These are phyloP conservation scores for Aquilaria agallochum DNA, from an alignment of 441 rosid genomes.

Conservation along the genomic window DNA sequence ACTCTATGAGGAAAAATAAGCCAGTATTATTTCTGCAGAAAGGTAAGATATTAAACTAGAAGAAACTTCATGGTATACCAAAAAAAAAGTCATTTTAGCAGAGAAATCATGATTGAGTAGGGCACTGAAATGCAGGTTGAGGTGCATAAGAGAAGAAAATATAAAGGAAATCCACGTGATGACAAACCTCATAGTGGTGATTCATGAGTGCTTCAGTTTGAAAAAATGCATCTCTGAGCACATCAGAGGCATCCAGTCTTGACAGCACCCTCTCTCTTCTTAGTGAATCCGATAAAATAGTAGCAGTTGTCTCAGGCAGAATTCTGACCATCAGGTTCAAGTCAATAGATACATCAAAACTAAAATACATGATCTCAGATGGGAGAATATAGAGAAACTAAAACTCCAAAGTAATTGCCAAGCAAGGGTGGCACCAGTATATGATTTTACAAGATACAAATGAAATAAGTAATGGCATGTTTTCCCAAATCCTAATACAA, in stretches of 20 bases:
- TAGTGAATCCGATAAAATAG: constrained; percentile 66
- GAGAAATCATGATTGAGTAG: no score
- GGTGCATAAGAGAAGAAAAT: background rate
- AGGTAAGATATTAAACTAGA: no score
- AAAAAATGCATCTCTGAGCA: constrained; percentile 70
- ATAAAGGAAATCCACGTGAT: constrained; percentile 15
- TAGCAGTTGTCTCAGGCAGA: constrained; percentile 72
- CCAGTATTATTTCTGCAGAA: no score
- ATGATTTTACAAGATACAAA: no score
- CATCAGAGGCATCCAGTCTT: constrained; percentile 74
- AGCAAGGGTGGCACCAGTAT: no score
- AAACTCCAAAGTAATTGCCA: no score
- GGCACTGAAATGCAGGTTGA: no score
- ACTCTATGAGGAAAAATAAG: no score
- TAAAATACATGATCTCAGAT: background rate
- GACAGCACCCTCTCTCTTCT: constrained; percentile 67
- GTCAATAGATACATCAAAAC: constrained; percentile 4
- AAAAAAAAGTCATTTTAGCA: no score
- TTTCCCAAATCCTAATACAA: no score
- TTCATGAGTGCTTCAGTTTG: constrained; percentile 83
- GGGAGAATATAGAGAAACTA: background rate
- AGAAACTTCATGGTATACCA: no score
- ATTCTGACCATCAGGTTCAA: constrained; percentile 44
- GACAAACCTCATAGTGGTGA: constrained; percentile 76
- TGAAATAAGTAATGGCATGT: no score